phyloP scores from a whole-genome alignment of 371 early-diverging fungal genomes.

The Mortierella sp. region DNA sequence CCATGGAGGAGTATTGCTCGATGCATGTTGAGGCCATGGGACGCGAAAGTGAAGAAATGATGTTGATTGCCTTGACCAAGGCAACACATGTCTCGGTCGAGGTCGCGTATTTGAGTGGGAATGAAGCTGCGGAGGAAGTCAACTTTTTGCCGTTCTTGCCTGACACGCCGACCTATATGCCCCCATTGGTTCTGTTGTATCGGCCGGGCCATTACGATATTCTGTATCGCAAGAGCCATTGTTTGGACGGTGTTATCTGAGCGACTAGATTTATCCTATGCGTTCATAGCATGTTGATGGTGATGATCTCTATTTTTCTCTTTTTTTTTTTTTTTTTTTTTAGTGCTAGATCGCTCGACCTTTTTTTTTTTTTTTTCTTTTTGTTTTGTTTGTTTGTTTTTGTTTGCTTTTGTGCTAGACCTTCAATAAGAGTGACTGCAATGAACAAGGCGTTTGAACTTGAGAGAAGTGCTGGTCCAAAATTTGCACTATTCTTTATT shows the following conservation, averaged over 20 bases:
- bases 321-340: no score
- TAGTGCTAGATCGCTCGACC: no score
- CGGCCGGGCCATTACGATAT: slow-evolving; percentile 75
- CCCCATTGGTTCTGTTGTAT: slow-evolving; percentile 55
- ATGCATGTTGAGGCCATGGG: slow-evolving; percentile 79
- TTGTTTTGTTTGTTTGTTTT: no score
- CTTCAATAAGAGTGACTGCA: no score
- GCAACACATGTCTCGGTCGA: slow-evolving; percentile 66
- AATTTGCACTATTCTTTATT: no score
- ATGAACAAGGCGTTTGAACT: no score
- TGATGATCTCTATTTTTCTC: no score
- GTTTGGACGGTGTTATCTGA: slow-evolving; percentile 46
- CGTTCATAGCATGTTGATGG: no score
- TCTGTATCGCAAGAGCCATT: slow-evolving; percentile 60
- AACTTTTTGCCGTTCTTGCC: slow-evolving; percentile 54
- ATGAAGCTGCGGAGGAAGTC: slow-evolving; percentile 55
- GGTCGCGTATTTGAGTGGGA: slow-evolving; percentile 74
- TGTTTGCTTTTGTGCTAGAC: no score
- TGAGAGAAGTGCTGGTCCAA: no score
- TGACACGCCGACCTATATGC: slow-evolving; percentile 30
- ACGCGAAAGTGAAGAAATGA: slow-evolving; percentile 76
- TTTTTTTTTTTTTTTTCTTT: no score
- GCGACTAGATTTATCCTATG: no score
- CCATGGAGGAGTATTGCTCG: slow-evolving; percentile 72
- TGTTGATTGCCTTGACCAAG: slow-evolving; percentile 72